Percentiles rank a stretch among this genome's conserved stretches.
Conservation (phyloP, 768 basidiomycete species). For the Lactarius vividus region DNA sequence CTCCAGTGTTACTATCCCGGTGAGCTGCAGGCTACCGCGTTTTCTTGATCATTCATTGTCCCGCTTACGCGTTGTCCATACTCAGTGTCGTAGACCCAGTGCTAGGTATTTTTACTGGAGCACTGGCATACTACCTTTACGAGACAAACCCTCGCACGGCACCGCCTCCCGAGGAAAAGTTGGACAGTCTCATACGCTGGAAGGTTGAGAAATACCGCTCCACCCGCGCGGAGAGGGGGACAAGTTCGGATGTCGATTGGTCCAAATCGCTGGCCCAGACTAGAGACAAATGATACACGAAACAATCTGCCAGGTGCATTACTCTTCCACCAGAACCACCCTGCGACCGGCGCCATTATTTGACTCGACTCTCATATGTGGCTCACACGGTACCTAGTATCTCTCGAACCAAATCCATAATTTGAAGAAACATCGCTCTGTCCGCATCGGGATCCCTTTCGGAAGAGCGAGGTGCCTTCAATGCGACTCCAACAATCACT, state of each 20-base stretch:
- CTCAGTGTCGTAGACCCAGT: constrained; percentile 64
- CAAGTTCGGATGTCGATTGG: constrained; percentile 25
- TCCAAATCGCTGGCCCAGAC: constrained; percentile 14
- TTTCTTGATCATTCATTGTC: background rate
- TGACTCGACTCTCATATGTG: background rate
- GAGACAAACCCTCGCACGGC: constrained; percentile 78
- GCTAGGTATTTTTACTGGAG: constrained; percentile 74
- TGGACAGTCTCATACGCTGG: constrained; percentile 59
- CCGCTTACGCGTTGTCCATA: constrained; percentile 18
- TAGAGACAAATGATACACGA: constrained; percentile 15
- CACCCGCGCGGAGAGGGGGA: constrained; percentile 17
- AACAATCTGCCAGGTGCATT: background rate
- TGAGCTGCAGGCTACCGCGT: background rate
- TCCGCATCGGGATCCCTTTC: constrained; percentile 59
- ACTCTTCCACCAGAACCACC: background rate
- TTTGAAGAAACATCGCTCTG: constrained; percentile 40
- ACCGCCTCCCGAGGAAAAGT: constrained; percentile 51
- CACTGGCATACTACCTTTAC: constrained; percentile 75
- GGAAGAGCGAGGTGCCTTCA: constrained; percentile 55
- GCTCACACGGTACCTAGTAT: constrained; percentile 25
- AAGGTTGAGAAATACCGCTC: constrained; percentile 52
- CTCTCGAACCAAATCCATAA: constrained; percentile 45
- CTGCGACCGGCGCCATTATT: background rate
- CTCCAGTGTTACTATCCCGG: constrained; percentile 42
- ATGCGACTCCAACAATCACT: constrained; percentile 34